Percentiles rank a stretch among this genome's conserved stretches.
These are phyloP conservation scores for Penicillium crystallinum DNA, from an alignment of 495 filamentous ascomycete genomes.

Conservation along the genomic window DNA sequence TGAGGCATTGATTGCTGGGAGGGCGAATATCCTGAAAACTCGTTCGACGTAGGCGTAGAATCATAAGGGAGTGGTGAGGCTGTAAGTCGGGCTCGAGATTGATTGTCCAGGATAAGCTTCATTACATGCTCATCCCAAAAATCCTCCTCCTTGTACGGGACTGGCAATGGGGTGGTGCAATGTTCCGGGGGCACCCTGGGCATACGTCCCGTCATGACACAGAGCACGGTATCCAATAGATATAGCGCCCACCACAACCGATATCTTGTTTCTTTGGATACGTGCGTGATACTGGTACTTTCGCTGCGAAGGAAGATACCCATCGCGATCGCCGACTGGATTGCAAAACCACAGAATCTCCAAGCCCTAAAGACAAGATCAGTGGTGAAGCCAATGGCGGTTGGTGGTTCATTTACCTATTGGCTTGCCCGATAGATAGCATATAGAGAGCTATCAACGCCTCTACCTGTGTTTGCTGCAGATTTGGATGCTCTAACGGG, in stretches of 20 bases:
- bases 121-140: constrained; percentile 11
- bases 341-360: constrained; percentile 43
- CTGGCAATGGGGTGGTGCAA: constrained; percentile 47
- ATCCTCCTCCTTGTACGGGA: constrained; percentile 48
- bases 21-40: background rate
- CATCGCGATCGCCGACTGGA: constrained; percentile 50
- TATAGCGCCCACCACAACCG: constrained; percentile 47
- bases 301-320: constrained; percentile 56
- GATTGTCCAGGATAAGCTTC: background rate
- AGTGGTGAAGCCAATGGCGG: background rate
- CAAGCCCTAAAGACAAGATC: background rate
- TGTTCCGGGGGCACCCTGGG: constrained; percentile 45
- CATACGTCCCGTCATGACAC: constrained; percentile 55
- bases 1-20: background rate
- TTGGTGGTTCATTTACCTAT: background rate
- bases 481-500: background rate
- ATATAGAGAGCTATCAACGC: background rate
- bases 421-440: background rate
- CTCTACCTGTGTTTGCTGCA: constrained; percentile 1
- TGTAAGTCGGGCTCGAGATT: background rate
- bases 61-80: background rate
- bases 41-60: background rate
- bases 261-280: constrained; percentile 38
- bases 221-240: constrained; percentile 49
- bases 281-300: constrained; percentile 31